phyloP scores from a whole-genome alignment of 805 yeast species.

The Kluyveromyces starmeri region DNA sequence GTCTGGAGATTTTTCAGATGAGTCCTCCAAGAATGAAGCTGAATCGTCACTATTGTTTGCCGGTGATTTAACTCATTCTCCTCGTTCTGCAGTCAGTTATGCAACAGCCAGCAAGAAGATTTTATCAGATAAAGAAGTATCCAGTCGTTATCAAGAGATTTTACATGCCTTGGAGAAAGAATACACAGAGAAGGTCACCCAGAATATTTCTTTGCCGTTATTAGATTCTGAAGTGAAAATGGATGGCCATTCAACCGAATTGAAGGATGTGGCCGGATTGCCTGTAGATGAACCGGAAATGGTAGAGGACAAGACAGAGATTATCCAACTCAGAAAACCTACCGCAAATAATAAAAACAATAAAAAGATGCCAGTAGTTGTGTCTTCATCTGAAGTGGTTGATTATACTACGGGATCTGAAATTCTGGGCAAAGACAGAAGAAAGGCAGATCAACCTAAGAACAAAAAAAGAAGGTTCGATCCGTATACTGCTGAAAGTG shows the following conservation, averaged over 20 bases:
- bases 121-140: neutral
- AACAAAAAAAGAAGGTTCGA: constrained; percentile 42
- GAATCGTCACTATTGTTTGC: neutral
- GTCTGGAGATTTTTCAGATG: neutral
- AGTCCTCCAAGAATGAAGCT: neutral
- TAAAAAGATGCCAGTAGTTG: constrained; percentile 3
- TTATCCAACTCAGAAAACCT: constrained; percentile 33
- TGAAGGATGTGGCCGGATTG: constrained; percentile 4
- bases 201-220: neutral
- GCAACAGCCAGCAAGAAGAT: neutral
- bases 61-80: neutral
- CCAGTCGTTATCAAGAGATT: neutral
- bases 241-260: neutral
- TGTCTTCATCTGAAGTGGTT: constrained; percentile 23
- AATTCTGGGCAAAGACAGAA: constrained; percentile 26
- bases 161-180: constrained; percentile 1
- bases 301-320: constrained; percentile 29
- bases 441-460: constrained; percentile 7
- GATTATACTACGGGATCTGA: constrained; percentile 40
- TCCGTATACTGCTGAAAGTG: constrained; percentile 44
- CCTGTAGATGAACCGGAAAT: constrained; percentile 1
- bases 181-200: neutral
- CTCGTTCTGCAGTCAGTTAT: neutral
- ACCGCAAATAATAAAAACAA: constrained; percentile 4
- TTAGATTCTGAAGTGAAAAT: neutral